Evolutionary conservation across 1,139 yeast species (phyloP), one percentile per base, ranked within the genome.

Genomic region (Candida sp.): DNA sequence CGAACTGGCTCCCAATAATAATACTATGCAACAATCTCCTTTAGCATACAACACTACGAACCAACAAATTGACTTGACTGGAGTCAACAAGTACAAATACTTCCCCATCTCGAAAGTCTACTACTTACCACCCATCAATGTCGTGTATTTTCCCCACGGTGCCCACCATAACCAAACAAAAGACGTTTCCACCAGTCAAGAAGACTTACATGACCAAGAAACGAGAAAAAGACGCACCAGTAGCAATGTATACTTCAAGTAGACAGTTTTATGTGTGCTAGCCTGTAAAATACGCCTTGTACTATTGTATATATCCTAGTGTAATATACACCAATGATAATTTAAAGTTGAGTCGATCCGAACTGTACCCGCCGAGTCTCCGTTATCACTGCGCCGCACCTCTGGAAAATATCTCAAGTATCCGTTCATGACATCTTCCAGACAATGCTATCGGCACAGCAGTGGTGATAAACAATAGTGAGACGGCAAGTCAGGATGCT

Each of bases 121-220:
- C 54, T 79, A 79, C 58, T 62, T 78, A 42, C 82, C 83, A 7
- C 84, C 84, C 1, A 78, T 79, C 25, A 80, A 79, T 54, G 81
- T 75, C 42, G 83, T 79, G 7, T 79, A 79, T 54, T 74, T 79
- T 49, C 84, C 84, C 1, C 84, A 79, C 54, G 72, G 82, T 5
- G 80, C 76, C 2, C 83, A 78, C 52, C 82, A 72, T 44, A 63
- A 61, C 36, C 50, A 51, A 23, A 64, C 38, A 33, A 51, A 52
- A 36, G 50, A 44, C 12, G 50, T 47, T 12, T 42, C 38, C 38
- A 45, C 39, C 15, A 36, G 29, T 35, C 48, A 41, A 23, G 48
- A 45, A 9, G 56, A 46, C 5, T 22, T 19, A 21, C 39, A 25
- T 22, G 45, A 42, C 4, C 42, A 49, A 12, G 48, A 42, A 7